Percentiles rank a stretch among this genome's conserved stretches.
Conservation (phyloP, 768 basidiomycete species). For the Filobasidium wieringae region DNA sequence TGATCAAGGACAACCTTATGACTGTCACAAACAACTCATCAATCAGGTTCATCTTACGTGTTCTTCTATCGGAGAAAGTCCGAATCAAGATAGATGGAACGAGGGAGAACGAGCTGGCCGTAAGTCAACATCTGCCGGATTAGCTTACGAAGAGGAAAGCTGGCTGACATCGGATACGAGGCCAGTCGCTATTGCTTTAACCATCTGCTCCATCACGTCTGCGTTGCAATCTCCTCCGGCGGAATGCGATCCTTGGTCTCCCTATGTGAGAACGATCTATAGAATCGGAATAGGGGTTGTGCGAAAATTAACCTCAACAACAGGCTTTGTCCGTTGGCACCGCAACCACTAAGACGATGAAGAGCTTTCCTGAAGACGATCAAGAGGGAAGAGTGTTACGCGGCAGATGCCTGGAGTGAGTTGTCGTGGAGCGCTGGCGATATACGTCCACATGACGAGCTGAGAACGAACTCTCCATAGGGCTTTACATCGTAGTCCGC, state of each 20-base stretch:
- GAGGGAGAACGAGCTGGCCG: not conserved
- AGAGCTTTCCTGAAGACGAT: constrained; percentile 1
- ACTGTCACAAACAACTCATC: not conserved
- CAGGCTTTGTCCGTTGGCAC: too few relatives aligned
- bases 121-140: not conserved
- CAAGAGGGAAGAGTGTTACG: not conserved
- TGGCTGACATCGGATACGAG: too few relatives aligned
- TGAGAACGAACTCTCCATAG: constrained; percentile 7
- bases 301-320: too few relatives aligned
- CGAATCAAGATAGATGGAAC: not conserved
- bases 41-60: not conserved
- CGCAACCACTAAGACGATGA: not conserved
- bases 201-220: constrained; percentile 29
- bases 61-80: not conserved
- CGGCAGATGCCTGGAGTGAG: constrained; percentile 17
- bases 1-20: not conserved
- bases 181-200: constrained; percentile 35
- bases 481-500: constrained; percentile 32
- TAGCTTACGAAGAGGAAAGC: too few relatives aligned
- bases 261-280: not conserved
- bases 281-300: too few relatives aligned
- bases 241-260: constrained; percentile 26
- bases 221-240: constrained; percentile 24
- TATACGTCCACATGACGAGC: not conserved
- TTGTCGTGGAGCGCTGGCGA: not conserved